Evolutionary conservation across 2,329 filamentous ascomycete genomes (phyloP).

Genomic region (Coleophoma cylindrospora): DNA sequence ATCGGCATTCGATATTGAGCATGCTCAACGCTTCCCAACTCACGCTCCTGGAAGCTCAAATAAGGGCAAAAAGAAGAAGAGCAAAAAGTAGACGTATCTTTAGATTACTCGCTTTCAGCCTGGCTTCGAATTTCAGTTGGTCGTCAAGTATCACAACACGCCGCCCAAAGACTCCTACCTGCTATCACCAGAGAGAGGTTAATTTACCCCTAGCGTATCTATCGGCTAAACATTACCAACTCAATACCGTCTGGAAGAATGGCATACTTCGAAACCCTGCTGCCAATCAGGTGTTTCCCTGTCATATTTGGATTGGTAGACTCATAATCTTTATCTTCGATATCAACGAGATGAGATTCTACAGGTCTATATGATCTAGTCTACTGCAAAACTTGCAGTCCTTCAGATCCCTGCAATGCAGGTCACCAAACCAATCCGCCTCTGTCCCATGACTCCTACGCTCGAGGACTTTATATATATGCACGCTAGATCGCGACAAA

Average conservation of each 20-base stretch:
- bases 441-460: constrained; percentile 2
- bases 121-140: too few species aligned
- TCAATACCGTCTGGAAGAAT: not conserved
- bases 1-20: constrained; percentile 77
- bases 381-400: not conserved
- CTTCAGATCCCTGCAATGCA: constrained; percentile 5
- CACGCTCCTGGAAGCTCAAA: constrained; percentile 14
- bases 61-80: constrained; percentile 31
- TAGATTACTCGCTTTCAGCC: too few species aligned
- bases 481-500: not conserved
- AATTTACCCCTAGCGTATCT: too few species aligned
- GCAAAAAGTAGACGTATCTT: constrained; percentile 14
- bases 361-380: constrained; percentile 7
- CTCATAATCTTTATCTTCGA: not conserved
- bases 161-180: not conserved
- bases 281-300: too few species aligned
- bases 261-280: constrained; percentile 11
- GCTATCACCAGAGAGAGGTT: too few species aligned
- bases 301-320: not conserved
- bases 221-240: too few species aligned
- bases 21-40: constrained; percentile 59
- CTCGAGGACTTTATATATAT: not conserved
- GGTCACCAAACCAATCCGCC: not conserved
- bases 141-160: not conserved
- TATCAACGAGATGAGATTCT: not conserved